Evolutionary conservation across 441 rosid species (phyloP), one percentile per base, ranked within the genome.

Genomic region (Raphanus hybrid): DNA sequence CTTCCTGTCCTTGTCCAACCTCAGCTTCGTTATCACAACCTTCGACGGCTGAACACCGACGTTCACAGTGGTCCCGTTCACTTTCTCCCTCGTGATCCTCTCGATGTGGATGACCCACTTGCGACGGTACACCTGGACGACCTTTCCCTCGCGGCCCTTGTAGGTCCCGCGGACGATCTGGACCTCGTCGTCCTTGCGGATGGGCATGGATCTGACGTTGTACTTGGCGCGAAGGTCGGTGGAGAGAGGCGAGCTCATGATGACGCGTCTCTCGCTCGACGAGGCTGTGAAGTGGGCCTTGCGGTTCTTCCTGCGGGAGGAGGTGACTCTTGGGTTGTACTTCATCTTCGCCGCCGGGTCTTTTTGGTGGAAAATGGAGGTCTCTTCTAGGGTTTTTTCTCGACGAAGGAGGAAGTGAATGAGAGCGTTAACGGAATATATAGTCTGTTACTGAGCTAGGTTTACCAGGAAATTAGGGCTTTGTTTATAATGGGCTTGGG

Each of bases 51-150:
- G 84, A 59, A 92, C 74, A 0, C 97, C 97, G 3, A 90, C 96
- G 41, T 91, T 89, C 15, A 92, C 94, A 3, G 97, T 92, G 1
- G 94, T 85, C 0, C 94, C 92, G 58, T 92, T 89, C 18, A 91
- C 96, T 79, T 89, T 91, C 94, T 91, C 94, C 16, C 96, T 70
- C 0, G 94, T 91, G 70, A 92, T 92, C 52, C 94, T 86, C 86
- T 91, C 96, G 73, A 92, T 83, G 87, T 92, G 97, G 77, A 92
- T 91, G 14, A 91, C 97, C 97, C 97, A 92, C 73, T 92, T 92
- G 20, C 86, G 83, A 50, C 94, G 88, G 82, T 92, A 91, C 2
- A 92, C 94, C 84, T 88, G 94, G 0, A 92, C 94, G 0, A 92
- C 91, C 72, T 91, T 90, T 1, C 97, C 97, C 66, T 92, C 94